Percentiles rank a stretch among this genome's conserved stretches.
These are phyloP conservation scores for Candida bentonensis DNA, from an alignment of 805 yeast genomes.

Conservation along the genomic window DNA sequence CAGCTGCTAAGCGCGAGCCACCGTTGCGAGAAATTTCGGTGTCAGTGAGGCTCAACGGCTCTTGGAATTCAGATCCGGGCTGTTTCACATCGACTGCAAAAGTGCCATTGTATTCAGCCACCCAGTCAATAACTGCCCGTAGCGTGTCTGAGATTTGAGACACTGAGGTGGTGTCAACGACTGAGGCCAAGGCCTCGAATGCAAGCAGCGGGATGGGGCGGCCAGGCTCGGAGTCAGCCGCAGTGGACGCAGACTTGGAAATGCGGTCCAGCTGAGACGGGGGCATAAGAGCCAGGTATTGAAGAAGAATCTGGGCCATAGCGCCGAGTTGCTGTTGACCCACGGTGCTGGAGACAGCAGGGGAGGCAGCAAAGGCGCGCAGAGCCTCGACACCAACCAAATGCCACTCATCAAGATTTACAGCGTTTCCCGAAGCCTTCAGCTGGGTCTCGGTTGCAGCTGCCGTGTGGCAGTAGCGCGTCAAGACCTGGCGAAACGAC, in stretches of 20 bases:
- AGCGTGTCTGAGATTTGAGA: background rate
- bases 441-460: slow-evolving; percentile 6
- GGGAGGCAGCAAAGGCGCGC: slow-evolving; percentile 22
- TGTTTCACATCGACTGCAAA: background rate
- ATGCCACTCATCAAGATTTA: slow-evolving; percentile 24
- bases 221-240: background rate
- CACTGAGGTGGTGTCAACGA: slow-evolving; percentile 20
- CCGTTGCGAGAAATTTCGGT: background rate
- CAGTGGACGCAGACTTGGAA: background rate
- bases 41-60: no score
- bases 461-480: background rate
- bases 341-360: slow-evolving; percentile 16
- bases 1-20: background rate
- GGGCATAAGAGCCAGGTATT: slow-evolving; percentile 9
- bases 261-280: background rate
- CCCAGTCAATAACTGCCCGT: background rate
- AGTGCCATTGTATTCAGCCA: background rate
- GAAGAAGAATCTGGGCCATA: slow-evolving; percentile 15
- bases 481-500: slow-evolving; percentile 25
- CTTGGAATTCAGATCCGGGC: background rate
- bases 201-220: background rate
- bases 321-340: slow-evolving; percentile 16
- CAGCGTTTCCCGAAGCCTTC: slow-evolving; percentile 19
- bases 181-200: slow-evolving; percentile 43
- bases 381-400: slow-evolving; percentile 34